Evolutionary conservation across 2,329 filamentous ascomycete genomes (phyloP).

Genomic region (Diaporthe sp.): DNA sequence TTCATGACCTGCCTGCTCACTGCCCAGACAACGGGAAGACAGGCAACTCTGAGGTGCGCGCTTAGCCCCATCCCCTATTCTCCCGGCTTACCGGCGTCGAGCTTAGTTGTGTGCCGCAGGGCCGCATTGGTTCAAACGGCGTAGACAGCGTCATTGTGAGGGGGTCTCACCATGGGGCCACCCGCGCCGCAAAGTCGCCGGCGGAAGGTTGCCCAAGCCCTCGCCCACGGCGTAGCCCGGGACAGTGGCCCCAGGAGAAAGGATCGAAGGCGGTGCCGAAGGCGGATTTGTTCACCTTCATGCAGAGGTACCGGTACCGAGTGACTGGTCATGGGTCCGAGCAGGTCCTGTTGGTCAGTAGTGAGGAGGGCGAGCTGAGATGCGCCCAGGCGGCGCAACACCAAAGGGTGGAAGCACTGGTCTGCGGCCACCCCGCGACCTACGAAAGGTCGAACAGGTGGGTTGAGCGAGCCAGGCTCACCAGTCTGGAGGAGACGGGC

Average conservation of each 20-base stretch:
- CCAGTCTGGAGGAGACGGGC: not conserved
- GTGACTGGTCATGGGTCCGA: not conserved
- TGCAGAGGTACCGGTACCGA: slow-evolving; percentile 9
- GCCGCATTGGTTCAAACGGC: not conserved
- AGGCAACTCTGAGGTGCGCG: not conserved
- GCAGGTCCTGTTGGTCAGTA: not conserved
- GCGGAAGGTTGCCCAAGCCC: not conserved
- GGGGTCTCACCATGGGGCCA: not conserved
- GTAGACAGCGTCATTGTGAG: not conserved
- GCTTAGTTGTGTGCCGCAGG: not conserved
- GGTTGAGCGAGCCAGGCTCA: not conserved
- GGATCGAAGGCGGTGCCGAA: not conserved
- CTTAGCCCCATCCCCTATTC: not conserved
- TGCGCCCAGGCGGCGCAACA: slow-evolving; percentile 3
- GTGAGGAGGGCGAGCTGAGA: not conserved
- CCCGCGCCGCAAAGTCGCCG: not conserved
- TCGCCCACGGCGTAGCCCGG: not conserved
- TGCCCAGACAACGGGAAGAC: not conserved
- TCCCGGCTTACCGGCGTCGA: not conserved
- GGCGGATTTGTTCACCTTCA: too few species aligned
- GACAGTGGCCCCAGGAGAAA: not conserved
- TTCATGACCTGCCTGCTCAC: not conserved
- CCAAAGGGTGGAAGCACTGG: not conserved
- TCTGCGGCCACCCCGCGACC: slow-evolving; percentile 6
- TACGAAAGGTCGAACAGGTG: slow-evolving; percentile 6